A percentile compares a stretch with the other conserved stretches of the same genome.
These are phyloP conservation scores for Nemania diffusa DNA, from an alignment of 2,329 filamentous ascomycete genomes.

Conservation along the genomic window DNA sequence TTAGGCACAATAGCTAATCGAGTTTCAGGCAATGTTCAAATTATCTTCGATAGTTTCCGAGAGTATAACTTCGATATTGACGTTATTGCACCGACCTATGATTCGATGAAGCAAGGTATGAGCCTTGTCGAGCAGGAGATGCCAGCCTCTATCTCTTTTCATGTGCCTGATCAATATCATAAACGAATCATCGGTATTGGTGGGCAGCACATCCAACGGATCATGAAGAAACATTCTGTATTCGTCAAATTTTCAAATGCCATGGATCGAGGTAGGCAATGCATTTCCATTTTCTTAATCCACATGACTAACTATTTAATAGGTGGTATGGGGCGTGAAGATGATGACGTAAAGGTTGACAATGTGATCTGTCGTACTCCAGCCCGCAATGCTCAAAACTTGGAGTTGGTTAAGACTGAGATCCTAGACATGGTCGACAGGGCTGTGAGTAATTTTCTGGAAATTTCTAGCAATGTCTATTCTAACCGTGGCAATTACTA, in stretches of 20 bases:
- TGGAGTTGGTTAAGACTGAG: slow-evolving; percentile 97
- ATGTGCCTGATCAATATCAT: slow-evolving; percentile 98
- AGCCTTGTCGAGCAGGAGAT: slow-evolving; percentile 97
- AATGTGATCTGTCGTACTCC: slow-evolving; percentile 99
- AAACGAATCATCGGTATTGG: slow-evolving; percentile 99
- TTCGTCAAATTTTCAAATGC: slow-evolving; percentile 99
- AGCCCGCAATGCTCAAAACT: slow-evolving; percentile 93
- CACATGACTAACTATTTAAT: slow-evolving; percentile 24
- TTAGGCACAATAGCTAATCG: slow-evolving; percentile 40
- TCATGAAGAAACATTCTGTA: slow-evolving; percentile 99
- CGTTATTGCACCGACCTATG: slow-evolving; percentile 90
- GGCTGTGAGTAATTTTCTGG: slow-evolving; percentile 68
- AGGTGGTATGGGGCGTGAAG: slow-evolving; percentile 86
- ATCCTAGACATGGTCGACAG: slow-evolving; percentile 99
- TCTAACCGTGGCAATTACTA: slow-evolving; percentile 47
- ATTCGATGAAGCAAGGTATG: slow-evolving; percentile 92
- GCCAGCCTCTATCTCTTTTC: slow-evolving; percentile 98
- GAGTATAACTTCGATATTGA: slow-evolving; percentile 99
- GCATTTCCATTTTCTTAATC: background rate
- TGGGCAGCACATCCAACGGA: slow-evolving; percentile 97
- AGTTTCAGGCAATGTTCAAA: slow-evolving; percentile 84
- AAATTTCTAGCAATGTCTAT: background rate
- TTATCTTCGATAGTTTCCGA: slow-evolving; percentile 98
- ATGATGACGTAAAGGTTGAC: slow-evolving; percentile 98
- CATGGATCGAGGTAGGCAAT: slow-evolving; percentile 82